Percentiles rank a stretch among this genome's conserved stretches.
Evolutionary conservation across 2,329 filamentous ascomycete genomes (phyloP).

Genomic region (Aspergillus unguis): DNA sequence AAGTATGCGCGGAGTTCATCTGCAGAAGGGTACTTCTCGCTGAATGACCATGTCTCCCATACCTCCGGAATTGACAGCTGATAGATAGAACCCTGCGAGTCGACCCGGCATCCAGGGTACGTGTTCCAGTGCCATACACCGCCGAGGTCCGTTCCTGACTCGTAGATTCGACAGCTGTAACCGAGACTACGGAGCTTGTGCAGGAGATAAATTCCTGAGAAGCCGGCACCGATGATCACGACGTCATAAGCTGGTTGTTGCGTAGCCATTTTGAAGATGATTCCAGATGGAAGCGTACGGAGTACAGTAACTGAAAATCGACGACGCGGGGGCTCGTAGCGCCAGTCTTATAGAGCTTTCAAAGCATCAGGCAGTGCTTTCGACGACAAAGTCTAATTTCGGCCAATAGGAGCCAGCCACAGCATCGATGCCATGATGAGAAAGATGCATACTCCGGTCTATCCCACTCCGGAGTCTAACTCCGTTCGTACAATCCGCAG

Average conservation of each 20-base stretch:
- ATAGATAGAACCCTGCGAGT: slow-evolving; percentile 7
- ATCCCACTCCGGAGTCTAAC: too few relatives aligned
- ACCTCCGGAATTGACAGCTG: slow-evolving; percentile 41
- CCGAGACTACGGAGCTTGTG: slow-evolving; percentile 12
- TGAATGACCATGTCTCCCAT: slow-evolving; percentile 46
- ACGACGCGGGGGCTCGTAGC: too few relatives aligned
- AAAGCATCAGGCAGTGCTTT: too few relatives aligned
- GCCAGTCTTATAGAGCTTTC: too few relatives aligned
- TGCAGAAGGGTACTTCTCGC: slow-evolving; percentile 22
- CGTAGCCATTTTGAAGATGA: not conserved
- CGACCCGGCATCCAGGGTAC: slow-evolving; percentile 11
- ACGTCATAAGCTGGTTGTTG: not conserved
- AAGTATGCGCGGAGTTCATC: slow-evolving; percentile 48
- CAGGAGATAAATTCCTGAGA: slow-evolving; percentile 9
- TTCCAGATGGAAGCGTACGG: too few relatives aligned
- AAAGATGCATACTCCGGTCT: too few relatives aligned
- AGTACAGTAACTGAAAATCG: too few relatives aligned
- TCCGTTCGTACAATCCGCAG: too few relatives aligned
- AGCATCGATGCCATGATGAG: too few relatives aligned
- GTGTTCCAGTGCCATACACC: slow-evolving; percentile 11
- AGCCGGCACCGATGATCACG: slow-evolving; percentile 12
- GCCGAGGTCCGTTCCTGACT: slow-evolving; percentile 7
- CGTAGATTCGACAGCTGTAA: slow-evolving; percentile 2
- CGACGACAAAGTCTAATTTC: too few relatives aligned
- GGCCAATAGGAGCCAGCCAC: too few relatives aligned